Base-by-base conservation (phyloP, 2,329 filamentous ascomycete genomes). In the Fusarium oxysporum region DNA sequence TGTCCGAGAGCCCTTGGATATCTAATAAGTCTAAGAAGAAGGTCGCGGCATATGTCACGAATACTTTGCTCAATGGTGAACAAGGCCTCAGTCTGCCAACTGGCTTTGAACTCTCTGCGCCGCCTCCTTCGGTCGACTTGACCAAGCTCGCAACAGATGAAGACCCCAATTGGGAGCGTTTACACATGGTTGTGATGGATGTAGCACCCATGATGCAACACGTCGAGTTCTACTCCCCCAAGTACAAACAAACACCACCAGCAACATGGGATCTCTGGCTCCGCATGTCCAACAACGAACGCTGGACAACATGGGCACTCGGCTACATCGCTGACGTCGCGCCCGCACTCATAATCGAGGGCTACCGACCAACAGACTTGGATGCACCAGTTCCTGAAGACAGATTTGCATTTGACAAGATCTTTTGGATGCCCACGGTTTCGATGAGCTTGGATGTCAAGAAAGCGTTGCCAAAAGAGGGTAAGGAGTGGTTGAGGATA, bases 391-490 rank as follows among this genome's bases (percentile, higher is more conserved):
- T 65, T 14, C 62, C 72, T 4, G 33, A 67, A 33, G 78, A 71
- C 5, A 58, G 67, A 7, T 78, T 80, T 38, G 64, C 74, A 1
- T 59, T 68, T 38, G 73, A 81, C 51, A 78, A 80, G 13, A 74
- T 80, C 10, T 90, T 89, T 74, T 95, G 92, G 93, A 94, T 93
- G 79, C 93, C 93, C 0, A 97, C 93, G 0, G 81, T 97, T 3
- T 83, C 91, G 23, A 82, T 96, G 78, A 94, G 93, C 78, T 77
- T 97, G 28, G 93, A 97, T 70, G 84, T 95, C 43, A 96, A 96
- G 84, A 93, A 92, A 79, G 80, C 86, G 11, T 79, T 97, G 48
- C 92, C 93, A 0, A 82, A 83, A 8, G 88, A 89, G 45, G 93
- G 93, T 0, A 89, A 90, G 3, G 90, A 93, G 79, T 96, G 92